Conservation (phyloP, 495 filamentous ascomycete species). For the Chaetomium tenue region DNA sequence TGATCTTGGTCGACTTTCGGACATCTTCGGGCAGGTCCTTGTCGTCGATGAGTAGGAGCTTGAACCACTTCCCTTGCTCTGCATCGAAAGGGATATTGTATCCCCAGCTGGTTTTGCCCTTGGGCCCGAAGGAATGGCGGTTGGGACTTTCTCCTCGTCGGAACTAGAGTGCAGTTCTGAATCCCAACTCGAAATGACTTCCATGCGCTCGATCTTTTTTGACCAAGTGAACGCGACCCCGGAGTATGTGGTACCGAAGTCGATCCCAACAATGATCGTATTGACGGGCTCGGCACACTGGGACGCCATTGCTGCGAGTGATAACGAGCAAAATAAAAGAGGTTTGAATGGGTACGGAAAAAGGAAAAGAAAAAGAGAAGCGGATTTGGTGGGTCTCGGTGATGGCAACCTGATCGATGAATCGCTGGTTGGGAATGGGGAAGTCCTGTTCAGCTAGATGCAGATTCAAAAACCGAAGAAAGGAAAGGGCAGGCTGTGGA, state of each 20-base stretch:
- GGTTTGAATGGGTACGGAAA: not conserved
- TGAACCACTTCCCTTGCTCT: conserved; percentile 34
- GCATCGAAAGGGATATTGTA: conserved; percentile 23
- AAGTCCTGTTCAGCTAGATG: not conserved
- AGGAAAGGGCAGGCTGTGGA: no score
- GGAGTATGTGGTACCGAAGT: conserved; percentile 25
- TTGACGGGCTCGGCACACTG: not conserved
- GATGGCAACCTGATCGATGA: not conserved
- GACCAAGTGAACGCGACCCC: conserved; percentile 21
- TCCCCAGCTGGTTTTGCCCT: conserved; percentile 28
- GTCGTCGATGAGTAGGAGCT: conserved; percentile 34
- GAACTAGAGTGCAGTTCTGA: conserved; percentile 15
- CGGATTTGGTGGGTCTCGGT: not conserved
- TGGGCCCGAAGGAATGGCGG: conserved; percentile 16
- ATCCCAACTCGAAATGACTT: conserved; percentile 23
- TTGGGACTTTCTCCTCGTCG: conserved; percentile 28
- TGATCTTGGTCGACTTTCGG: conserved; percentile 13
- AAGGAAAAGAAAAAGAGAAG: not conserved
- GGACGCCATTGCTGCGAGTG: not conserved
- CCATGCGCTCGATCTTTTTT: conserved; percentile 15
- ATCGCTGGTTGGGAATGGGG: no score
- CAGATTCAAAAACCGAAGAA: not conserved
- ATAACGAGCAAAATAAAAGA: not conserved
- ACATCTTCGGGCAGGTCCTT: conserved; percentile 27
- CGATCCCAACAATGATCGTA: conserved; percentile 21